A percentile compares a stretch with the other conserved stretches of the same genome.
Conservation (phyloP, 768 basidiomycete species). For the Naganishia friedmannii region DNA sequence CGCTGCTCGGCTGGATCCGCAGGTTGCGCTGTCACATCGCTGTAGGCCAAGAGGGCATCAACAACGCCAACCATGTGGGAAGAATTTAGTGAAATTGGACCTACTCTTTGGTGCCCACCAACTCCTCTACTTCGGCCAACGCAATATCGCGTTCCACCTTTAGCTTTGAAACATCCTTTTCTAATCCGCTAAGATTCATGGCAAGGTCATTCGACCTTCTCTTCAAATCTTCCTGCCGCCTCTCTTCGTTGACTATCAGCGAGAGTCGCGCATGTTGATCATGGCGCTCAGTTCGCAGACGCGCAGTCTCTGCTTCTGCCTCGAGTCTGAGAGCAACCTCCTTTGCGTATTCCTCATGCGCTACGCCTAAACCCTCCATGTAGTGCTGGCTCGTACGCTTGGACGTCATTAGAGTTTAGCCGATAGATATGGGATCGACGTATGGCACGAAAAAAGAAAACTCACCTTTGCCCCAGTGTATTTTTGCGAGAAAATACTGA, state of each 20-base stretch:
- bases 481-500: conserved; percentile 65
- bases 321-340: conserved; percentile 84
- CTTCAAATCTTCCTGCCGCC: conserved; percentile 70
- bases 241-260: conserved; percentile 74
- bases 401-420: neutral
- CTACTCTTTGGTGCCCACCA: conserved; percentile 71
- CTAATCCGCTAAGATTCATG: conserved; percentile 71
- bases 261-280: conserved; percentile 84
- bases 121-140: conserved; percentile 87
- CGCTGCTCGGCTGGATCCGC: conserved; percentile 26
- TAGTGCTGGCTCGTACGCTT: conserved; percentile 89
- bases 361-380: conserved; percentile 85
- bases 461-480: conserved; percentile 82
- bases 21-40: conserved; percentile 52
- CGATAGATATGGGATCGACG: neutral
- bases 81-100: conserved; percentile 35
- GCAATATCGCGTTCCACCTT: conserved; percentile 87
- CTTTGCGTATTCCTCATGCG: conserved; percentile 88
- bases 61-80: neutral
- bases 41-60: neutral
- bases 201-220: conserved; percentile 74
- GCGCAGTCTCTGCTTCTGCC: conserved; percentile 85
- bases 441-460: neutral
- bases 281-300: conserved; percentile 76
- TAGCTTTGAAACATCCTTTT: conserved; percentile 79